A percentile compares a stretch with the other conserved stretches of the same genome.
These are phyloP conservation scores for Eucalyptus paniculata DNA, from an alignment of 345 rosid genomes.

Conservation along the genomic window DNA sequence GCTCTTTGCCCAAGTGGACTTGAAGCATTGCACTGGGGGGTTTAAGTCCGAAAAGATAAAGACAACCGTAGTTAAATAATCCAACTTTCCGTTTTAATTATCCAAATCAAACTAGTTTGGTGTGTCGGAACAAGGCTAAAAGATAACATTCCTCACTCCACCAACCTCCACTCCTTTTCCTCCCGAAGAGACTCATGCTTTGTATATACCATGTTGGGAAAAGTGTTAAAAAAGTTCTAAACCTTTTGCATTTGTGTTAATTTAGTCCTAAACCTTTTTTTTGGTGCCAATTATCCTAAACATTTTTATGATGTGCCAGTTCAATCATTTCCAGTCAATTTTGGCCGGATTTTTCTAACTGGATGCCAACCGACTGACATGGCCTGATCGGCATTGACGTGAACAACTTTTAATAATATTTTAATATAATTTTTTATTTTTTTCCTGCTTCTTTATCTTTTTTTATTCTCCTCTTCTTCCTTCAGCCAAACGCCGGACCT, in stretches of 20 bases:
- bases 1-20: neutral
- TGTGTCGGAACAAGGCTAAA: neutral
- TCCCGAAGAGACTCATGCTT: neutral
- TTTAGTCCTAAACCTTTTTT: too few species aligned
- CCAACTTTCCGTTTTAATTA: neutral
- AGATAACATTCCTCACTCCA: neutral
- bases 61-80: neutral
- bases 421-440: too few species aligned
- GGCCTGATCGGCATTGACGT: fast-evolving
- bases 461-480: too few species aligned
- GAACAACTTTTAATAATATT: too few species aligned
- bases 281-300: too few species aligned
- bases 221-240: too few species aligned
- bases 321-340: fast-evolving
- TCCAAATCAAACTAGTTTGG: neutral
- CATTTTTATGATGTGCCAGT: too few species aligned
- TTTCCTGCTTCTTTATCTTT: too few species aligned
- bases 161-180: neutral
- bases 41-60: neutral
- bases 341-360: fast-evolving
- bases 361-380: fast-evolving
- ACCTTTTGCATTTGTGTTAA: fast-evolving
- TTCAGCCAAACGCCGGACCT: fast-evolving
- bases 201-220: too few species aligned
- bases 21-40: neutral